phyloP scores from a whole-genome alignment of 257 asterid species.

The Rubia yunnanensis region DNA sequence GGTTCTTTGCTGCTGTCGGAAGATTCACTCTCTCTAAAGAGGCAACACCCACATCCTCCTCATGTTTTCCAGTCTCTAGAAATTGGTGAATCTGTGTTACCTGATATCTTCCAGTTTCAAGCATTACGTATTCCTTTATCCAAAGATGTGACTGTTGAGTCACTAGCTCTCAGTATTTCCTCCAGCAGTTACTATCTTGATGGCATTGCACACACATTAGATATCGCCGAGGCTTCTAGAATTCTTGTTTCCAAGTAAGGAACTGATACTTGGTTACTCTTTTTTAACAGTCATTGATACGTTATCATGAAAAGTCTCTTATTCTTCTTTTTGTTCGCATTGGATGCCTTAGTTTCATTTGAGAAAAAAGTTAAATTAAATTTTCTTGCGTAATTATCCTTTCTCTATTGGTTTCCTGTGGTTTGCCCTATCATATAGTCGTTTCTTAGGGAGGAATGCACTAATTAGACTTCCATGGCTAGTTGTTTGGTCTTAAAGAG shows the following conservation, averaged over 20 bases:
- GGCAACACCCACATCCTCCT: conserved; percentile 37
- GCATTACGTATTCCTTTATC: conserved; percentile 58
- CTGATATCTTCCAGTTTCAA: conserved; percentile 37
- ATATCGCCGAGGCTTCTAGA: conserved; percentile 53
- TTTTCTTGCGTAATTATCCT: background rate
- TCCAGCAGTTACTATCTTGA: conserved; percentile 68
- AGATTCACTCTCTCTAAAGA: conserved; percentile 53
- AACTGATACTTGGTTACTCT: background rate
- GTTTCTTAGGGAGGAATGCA: background rate
- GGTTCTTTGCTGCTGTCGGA: conserved; percentile 33
- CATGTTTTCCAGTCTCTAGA: conserved; percentile 37
- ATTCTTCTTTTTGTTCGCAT: background rate
- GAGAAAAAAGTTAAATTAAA: background rate
- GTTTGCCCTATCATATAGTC: background rate
- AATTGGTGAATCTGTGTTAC: conserved; percentile 29
- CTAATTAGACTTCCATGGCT: background rate
- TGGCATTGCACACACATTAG: conserved; percentile 56
- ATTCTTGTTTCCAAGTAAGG: conserved; percentile 72
- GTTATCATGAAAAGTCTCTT: background rate
- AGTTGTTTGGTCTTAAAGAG: background rate
- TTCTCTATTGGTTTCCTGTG: background rate
- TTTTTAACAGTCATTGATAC: background rate
- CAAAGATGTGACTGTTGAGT: conserved; percentile 35
- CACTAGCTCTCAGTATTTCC: conserved; percentile 38
- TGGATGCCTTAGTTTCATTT: background rate